Conservation (phyloP, 2,329 filamentous ascomycete genomes). For the Exophiala sp. region DNA sequence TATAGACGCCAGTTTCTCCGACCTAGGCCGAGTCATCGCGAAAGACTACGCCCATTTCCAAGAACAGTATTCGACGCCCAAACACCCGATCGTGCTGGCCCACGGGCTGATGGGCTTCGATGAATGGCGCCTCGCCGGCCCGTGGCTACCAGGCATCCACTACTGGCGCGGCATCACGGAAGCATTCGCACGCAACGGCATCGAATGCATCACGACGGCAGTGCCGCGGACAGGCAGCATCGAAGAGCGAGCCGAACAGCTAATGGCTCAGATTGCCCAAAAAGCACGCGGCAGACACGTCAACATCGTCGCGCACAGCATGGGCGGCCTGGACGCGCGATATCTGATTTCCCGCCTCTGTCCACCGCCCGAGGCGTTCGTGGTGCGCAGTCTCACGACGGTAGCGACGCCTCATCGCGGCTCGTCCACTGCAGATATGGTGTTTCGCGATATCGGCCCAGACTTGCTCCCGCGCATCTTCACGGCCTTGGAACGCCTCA, state of each 20-base stretch:
- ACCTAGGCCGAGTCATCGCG: conserved; percentile 50
- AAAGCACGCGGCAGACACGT: conserved; percentile 53
- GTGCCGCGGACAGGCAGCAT: conserved; percentile 57
- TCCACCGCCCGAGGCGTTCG: conserved; percentile 56
- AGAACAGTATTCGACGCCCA: conserved; percentile 53
- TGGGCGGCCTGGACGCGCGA: conserved; percentile 57
- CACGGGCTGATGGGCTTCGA: conserved; percentile 63
- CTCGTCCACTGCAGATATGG: conserved; percentile 55
- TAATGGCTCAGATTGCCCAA: conserved; percentile 49
- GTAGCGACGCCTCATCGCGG: conserved; percentile 57
- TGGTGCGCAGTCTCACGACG: conserved; percentile 64
- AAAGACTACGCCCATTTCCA: conserved; percentile 58
- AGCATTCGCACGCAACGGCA: conserved; percentile 49
- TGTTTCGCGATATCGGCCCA: conserved; percentile 52
- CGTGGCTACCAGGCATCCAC: conserved; percentile 51
- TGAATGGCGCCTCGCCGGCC: conserved; percentile 52
- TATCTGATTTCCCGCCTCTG: conserved; percentile 57
- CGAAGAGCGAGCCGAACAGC: conserved; percentile 50
- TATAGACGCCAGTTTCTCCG: conserved; percentile 20
- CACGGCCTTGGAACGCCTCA: conserved; percentile 49
- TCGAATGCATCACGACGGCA: conserved; percentile 56
- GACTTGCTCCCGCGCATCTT: conserved; percentile 51
- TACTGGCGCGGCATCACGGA: conserved; percentile 62
- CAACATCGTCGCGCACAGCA: conserved; percentile 58
- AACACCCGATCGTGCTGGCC: conserved; percentile 56